Base-by-base conservation (phyloP, 1,284 basidiomycete genomes). In the Bondarzewia mesenterica region DNA sequence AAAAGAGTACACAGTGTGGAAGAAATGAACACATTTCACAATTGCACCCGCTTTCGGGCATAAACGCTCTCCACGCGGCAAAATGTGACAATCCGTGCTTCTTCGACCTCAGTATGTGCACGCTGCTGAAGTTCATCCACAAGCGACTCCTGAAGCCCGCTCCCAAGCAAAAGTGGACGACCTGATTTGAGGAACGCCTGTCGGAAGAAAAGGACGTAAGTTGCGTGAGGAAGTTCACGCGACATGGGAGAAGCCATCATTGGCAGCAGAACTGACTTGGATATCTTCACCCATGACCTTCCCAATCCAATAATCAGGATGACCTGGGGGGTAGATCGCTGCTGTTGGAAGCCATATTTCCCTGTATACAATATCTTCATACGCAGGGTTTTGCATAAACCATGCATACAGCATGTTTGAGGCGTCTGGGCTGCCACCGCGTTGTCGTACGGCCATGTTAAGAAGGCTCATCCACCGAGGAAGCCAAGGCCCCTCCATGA, bases 171-270 rank as follows among this genome's bases (percentile, higher is more conserved):
- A 37, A 88, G 65, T 25, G 84, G 81, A n/a, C 81, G 70, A 15
- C 76, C 78, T 2, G 80, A 78, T 48, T 69, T 70, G 40, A 88
- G 55, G 57, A 87, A 86, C 10, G 74, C 69, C 85, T 88, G 52
- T 6, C 42, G 37, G 39, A 37, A 18, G 45, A 8, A 43, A n/a
- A 27, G 48, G 10, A 41, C 37, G 18, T 12, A 37, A 14, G n/a
- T 45, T n/a, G 20, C 16, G 29, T 32, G 29, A 32, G 10, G 29
- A 32, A n/a, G 10, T n/a, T 10, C 29, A 32, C 29, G n/a, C n/a
- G 29, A 32, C n/a, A 15, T 15, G 38, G 10, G 25, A 8, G 39
- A 43, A 18, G 27, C 18, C 21, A 40, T 10, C 15, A 21, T 18
- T 39, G 27, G 37, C 4, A 41, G 25, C 20, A 18, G n/a, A 15